A percentile compares a stretch with the other conserved stretches of the same genome.
Evolutionary conservation across 2,329 filamentous ascomycete species (phyloP).

Genomic region (Neonectria ditissima): DNA sequence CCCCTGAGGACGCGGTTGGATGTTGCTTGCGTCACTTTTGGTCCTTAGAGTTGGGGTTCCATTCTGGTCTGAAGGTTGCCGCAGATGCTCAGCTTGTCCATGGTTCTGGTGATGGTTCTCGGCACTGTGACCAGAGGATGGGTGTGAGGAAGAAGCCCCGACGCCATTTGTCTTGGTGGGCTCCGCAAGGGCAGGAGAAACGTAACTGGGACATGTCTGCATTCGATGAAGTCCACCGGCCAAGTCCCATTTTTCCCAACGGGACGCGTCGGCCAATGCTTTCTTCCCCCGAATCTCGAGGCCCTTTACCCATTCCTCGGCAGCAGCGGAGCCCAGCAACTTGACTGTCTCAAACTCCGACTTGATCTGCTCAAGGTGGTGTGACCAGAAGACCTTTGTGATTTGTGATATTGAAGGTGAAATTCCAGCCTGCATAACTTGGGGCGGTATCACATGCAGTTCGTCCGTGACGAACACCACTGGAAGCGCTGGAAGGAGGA

Average conservation of each 20-base stretch:
- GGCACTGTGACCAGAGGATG: constrained; percentile 7
- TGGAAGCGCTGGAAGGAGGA: constrained; percentile 75
- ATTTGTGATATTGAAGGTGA: constrained; percentile 62
- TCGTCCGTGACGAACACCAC: constrained; percentile 74
- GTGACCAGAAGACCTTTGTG: constrained; percentile 74
- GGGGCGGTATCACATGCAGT: constrained; percentile 69
- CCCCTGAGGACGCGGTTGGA: constrained; percentile 12
- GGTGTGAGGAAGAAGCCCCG: not conserved
- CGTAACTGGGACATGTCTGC: constrained; percentile 38
- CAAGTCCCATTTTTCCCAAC: constrained; percentile 81
- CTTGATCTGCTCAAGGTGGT: constrained; percentile 72
- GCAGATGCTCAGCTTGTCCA: constrained; percentile 15
- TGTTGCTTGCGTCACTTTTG: constrained; percentile 16
- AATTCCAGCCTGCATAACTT: constrained; percentile 64
- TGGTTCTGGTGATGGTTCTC: constrained; percentile 7
- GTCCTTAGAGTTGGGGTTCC: constrained; percentile 15
- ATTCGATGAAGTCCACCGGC: constrained; percentile 57
- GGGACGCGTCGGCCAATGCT: constrained; percentile 69
- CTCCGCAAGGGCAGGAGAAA: constrained; percentile 9
- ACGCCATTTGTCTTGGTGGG: not conserved
- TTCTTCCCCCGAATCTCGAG: constrained; percentile 73
- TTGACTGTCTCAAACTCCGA: constrained; percentile 73
- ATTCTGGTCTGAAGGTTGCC: constrained; percentile 8
- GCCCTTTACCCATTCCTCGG: constrained; percentile 84
- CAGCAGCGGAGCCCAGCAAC: constrained; percentile 73